phyloP scores from a whole-genome alignment of 73 alveolate genomes.

The Blepharisma stoltei region DNA sequence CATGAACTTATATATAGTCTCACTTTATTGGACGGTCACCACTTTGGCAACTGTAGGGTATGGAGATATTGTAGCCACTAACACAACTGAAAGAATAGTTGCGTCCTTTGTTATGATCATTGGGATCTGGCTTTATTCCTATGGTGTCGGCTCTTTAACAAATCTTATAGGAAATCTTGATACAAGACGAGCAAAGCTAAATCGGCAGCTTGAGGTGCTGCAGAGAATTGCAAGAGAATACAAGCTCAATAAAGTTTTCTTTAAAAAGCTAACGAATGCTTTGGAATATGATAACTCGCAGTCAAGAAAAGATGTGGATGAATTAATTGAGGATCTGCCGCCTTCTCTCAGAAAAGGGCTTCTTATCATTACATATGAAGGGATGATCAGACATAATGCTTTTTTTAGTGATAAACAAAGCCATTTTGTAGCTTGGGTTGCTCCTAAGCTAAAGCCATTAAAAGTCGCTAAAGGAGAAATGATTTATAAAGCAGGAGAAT shows the following conservation, averaged over 20 bases:
- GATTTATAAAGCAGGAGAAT: constrained; percentile 64
- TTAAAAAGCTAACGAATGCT: constrained; percentile 17
- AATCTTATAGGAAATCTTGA: constrained; percentile 67
- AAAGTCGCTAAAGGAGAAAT: constrained; percentile 43
- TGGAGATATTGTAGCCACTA: constrained; percentile 72
- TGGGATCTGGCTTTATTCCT: constrained; percentile 82
- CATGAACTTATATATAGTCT: constrained; percentile 43
- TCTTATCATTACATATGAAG: constrained; percentile 47
- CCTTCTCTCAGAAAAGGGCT: constrained; percentile 63
- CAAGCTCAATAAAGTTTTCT: constrained; percentile 29
- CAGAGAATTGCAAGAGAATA: constrained; percentile 28
- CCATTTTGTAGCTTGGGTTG: constrained; percentile 59
- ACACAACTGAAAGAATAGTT: constrained; percentile 52
- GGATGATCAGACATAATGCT: constrained; percentile 37
- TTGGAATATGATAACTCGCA: constrained; percentile 35
- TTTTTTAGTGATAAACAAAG: constrained; percentile 52
- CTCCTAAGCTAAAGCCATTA: constrained; percentile 67
- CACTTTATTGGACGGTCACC: constrained; percentile 70
- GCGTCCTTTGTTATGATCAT: constrained; percentile 67
- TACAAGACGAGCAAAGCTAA: constrained; percentile 24
- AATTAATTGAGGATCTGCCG: constrained; percentile 58
- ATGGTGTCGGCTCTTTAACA: constrained; percentile 73
- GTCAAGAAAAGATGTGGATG: constrained; percentile 53
- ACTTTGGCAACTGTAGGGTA: constrained; percentile 82
- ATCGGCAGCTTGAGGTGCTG: neutral